phyloP scores from a whole-genome alignment of 2,329 filamentous ascomycete species.

The Amylocarpus encephaloides region DNA sequence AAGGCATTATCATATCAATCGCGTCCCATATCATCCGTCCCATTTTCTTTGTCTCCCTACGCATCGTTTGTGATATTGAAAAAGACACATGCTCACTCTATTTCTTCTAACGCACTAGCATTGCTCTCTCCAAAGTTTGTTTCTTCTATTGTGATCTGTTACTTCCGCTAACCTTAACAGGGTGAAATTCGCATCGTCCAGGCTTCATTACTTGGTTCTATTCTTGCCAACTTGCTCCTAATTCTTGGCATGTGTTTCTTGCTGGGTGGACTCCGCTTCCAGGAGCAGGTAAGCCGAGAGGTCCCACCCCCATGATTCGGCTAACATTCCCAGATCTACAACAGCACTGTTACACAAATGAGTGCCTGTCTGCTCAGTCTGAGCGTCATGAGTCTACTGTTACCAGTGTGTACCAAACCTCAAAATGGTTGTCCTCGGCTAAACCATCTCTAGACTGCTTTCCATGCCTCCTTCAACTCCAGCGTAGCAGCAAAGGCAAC shows the following conservation, averaged over 20 bases:
- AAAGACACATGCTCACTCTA: slow-evolving; percentile 34
- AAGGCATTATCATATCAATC: slow-evolving; percentile 41
- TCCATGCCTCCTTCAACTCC: slow-evolving; percentile 78
- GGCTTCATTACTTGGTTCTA: slow-evolving; percentile 82
- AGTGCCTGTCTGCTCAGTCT: slow-evolving; percentile 86
- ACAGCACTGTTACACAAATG: slow-evolving; percentile 93
- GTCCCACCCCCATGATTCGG: background rate
- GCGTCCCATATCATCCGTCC: slow-evolving; percentile 36
- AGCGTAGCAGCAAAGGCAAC: slow-evolving; percentile 50
- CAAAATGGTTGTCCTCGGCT: background rate
- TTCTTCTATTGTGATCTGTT: background rate
- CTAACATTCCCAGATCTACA: slow-evolving; percentile 61
- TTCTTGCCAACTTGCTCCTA: slow-evolving; percentile 79
- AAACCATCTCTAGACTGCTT: slow-evolving; percentile 58
- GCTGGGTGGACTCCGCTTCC: slow-evolving; percentile 75
- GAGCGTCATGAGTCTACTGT: slow-evolving; percentile 79
- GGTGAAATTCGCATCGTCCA: slow-evolving; percentile 87
- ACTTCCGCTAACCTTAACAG: slow-evolving; percentile 33
- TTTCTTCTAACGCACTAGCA: slow-evolving; percentile 42
- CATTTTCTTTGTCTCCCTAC: slow-evolving; percentile 20
- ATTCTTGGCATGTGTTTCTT: slow-evolving; percentile 92
- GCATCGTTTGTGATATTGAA: slow-evolving; percentile 18
- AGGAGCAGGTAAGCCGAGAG: slow-evolving; percentile 60
- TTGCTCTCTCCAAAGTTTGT: slow-evolving; percentile 63
- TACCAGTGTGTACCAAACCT: slow-evolving; percentile 56